A percentile compares a stretch with the other conserved stretches of the same genome.
These are phyloP conservation scores for Phytophthora hybrid DNA, from an alignment of 352 stramenopile species.

Conservation along the genomic window DNA sequence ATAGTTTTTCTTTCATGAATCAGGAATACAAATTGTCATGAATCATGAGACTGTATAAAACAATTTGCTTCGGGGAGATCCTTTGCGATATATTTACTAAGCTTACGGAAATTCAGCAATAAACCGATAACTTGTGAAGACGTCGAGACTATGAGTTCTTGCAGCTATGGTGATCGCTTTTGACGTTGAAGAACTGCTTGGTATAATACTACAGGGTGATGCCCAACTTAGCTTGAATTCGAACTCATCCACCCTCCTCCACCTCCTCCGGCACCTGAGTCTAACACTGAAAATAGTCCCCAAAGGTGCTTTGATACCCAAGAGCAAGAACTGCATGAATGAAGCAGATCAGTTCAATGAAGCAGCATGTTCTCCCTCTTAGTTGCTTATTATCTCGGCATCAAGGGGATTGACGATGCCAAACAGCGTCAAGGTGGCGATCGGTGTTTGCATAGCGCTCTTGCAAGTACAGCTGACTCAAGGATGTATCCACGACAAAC, in stretches of 20 bases:
- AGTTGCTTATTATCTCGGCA: neutral
- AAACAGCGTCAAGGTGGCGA: neutral
- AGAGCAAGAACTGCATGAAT: neutral
- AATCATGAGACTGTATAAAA: no score
- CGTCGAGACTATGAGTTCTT: no score
- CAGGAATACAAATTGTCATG: no score
- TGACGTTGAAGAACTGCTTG: neutral
- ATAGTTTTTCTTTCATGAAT: no score
- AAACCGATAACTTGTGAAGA: no score
- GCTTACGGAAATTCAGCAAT: no score
- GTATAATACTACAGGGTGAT: neutral
- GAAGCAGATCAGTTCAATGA: neutral
- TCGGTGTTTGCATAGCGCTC: neutral
- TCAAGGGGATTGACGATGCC: conserved; percentile 2
- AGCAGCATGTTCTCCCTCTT: neutral
- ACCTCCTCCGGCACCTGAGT: neutral
- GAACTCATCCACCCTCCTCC: neutral
- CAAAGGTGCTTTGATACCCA: neutral
- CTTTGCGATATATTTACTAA: no score
- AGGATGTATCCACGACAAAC: conserved; percentile 44
- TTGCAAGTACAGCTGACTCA: conserved; percentile 2
- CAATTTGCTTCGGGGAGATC: no score
- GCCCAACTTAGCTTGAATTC: neutral
- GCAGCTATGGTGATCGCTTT: neutral
- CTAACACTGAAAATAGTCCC: conserved; percentile 1